These are phyloP conservation scores for Globisporangium polare DNA, from an alignment of 352 stramenopile genomes.

Conservation along the genomic window DNA sequence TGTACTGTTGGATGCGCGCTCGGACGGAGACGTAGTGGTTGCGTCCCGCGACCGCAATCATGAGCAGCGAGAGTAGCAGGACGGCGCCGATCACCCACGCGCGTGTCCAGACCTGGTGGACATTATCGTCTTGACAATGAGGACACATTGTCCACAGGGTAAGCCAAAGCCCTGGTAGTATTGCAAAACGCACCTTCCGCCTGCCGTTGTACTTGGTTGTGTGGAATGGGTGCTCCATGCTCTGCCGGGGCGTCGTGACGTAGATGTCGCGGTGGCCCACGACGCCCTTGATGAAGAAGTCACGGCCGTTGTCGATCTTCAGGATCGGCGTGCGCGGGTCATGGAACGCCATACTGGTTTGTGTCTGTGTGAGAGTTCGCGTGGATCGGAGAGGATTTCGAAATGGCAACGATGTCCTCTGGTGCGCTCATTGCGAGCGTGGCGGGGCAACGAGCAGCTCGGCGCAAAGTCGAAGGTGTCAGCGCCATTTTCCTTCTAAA, in stretches of 20 bases:
- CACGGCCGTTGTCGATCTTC: slow-evolving; percentile 9
- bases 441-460: too few relatives aligned
- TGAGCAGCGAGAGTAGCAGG: neutral
- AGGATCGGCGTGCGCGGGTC: neutral
- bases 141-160: neutral
- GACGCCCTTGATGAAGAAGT: slow-evolving; percentile 12
- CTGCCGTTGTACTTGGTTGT: slow-evolving; percentile 7
- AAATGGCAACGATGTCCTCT: neutral
- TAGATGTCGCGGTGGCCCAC: slow-evolving; percentile 14
- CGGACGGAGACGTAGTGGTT: slow-evolving; percentile 1
- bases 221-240: neutral
- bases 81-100: neutral
- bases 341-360: neutral
- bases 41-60: slow-evolving; percentile 2
- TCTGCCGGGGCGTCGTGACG: neutral
- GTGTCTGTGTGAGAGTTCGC: neutral
- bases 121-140: too few relatives aligned
- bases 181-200: slow-evolving; percentile 1
- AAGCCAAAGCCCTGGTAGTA: neutral
- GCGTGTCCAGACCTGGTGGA: slow-evolving; percentile 5
- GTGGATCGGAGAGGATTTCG: neutral
- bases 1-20: slow-evolving; percentile 22
- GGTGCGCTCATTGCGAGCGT: neutral
- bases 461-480: neutral
- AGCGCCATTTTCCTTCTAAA: neutral